phyloP scores from a whole-genome alignment of 2,329 filamentous ascomycete genomes.

The Cladophialophora yegresii region DNA sequence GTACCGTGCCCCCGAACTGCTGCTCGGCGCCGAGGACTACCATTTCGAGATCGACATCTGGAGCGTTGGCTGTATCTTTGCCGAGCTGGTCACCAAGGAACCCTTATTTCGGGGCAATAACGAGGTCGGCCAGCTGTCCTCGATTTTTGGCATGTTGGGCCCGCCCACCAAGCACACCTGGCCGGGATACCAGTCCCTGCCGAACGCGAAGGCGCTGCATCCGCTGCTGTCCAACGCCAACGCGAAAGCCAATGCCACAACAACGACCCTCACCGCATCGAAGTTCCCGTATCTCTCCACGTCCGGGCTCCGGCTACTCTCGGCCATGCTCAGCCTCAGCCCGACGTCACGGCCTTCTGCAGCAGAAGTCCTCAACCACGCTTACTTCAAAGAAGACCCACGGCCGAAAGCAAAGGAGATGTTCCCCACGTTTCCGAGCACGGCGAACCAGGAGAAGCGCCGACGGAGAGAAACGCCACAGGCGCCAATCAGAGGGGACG shows the following conservation, averaged over 20 bases:
- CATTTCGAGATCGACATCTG: constrained; percentile 83
- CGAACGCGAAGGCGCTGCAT: constrained; percentile 78
- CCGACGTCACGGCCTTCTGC: constrained; percentile 71
- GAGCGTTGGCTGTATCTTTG: constrained; percentile 95
- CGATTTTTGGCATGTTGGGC: constrained; percentile 87
- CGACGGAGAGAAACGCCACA: constrained; percentile 73
- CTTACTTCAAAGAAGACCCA: constrained; percentile 87
- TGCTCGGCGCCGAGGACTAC: constrained; percentile 79
- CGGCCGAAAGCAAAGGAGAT: constrained; percentile 85
- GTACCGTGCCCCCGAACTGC: constrained; percentile 90
- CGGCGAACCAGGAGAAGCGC: constrained; percentile 85
- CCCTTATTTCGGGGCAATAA: constrained; percentile 85
- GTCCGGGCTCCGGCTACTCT: constrained; percentile 70
- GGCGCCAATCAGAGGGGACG: constrained; percentile 76
- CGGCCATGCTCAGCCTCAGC: constrained; percentile 70
- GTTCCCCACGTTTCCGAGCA: constrained; percentile 96
- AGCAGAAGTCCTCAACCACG: constrained; percentile 71
- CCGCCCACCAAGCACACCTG: constrained; percentile 79
- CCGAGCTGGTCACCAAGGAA: constrained; percentile 79
- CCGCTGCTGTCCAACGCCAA: constrained; percentile 45
- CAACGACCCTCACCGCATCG: constrained; percentile 45
- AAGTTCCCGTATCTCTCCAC: constrained; percentile 80
- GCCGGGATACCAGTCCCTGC: constrained; percentile 83
- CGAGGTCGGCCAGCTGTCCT: constrained; percentile 85
- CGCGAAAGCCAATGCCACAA: constrained; percentile 33